A percentile compares a stretch with the other conserved stretches of the same genome.
Evolutionary conservation across 2,329 filamentous ascomycete species (phyloP).

Genomic region (Neurospora crassa): DNA sequence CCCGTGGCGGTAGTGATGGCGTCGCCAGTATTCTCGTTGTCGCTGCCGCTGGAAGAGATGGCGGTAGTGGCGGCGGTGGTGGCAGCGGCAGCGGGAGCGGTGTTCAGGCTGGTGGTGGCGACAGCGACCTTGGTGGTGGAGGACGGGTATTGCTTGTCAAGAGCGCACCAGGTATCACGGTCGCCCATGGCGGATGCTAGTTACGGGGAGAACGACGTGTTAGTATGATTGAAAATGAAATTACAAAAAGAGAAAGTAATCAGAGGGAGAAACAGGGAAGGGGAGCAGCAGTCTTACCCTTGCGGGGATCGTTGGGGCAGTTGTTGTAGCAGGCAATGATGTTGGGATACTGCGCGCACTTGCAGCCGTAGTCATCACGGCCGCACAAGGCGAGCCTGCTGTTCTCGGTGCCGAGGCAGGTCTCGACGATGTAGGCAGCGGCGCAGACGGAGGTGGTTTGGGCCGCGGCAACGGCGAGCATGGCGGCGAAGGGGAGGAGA

Average conservation of each 20-base stretch:
- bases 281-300: conserved; percentile 6
- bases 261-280: not conserved
- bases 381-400: conserved; percentile 30
- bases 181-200: conserved; percentile 25
- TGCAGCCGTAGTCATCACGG: conserved; percentile 35
- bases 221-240: not conserved
- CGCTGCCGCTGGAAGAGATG: not conserved
- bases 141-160: conserved; percentile 34
- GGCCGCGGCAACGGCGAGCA: conserved; percentile 28
- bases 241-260: too few species aligned
- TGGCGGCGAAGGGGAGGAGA: conserved; percentile 27
- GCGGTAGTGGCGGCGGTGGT: not conserved
- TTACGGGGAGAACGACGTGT: not conserved
- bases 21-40: conserved; percentile 11
- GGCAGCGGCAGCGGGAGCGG: not conserved
- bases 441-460: conserved; percentile 27
- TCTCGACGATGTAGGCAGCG: conserved; percentile 37
- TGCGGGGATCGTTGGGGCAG: conserved; percentile 39
- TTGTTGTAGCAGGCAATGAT: conserved; percentile 47
- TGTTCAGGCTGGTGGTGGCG: conserved; percentile 5
- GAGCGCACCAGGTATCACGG: conserved; percentile 34
- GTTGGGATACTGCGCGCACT: conserved; percentile 33
- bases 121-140: conserved; percentile 15
- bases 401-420: conserved; percentile 32
- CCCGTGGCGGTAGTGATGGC: conserved; percentile 13